These are phyloP conservation scores for Thraustochytrium sp. DNA, from an alignment of 352 stramenopile genomes.

Conservation along the genomic window DNA sequence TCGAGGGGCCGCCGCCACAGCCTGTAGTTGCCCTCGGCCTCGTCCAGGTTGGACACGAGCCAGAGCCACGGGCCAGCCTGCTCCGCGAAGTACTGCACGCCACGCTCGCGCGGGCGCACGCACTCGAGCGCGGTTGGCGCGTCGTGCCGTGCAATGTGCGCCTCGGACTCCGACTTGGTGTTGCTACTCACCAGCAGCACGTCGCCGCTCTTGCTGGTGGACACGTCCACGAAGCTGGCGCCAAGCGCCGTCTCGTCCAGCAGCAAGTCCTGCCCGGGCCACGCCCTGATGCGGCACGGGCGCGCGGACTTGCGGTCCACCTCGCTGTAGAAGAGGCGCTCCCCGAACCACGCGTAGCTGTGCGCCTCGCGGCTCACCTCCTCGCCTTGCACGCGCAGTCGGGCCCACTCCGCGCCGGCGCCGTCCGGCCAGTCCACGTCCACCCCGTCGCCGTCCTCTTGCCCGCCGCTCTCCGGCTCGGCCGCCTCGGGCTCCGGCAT, in stretches of 20 bases:
- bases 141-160: conserved; percentile 57
- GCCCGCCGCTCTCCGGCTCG: too few species aligned
- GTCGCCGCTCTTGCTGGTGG: conserved; percentile 67
- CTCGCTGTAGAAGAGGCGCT: conserved; percentile 12
- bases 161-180: conserved; percentile 74
- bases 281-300: neutral
- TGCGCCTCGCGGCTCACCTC: neutral
- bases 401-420: neutral
- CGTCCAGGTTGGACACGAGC: conserved; percentile 70
- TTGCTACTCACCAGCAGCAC: conserved; percentile 78
- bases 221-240: conserved; percentile 73
- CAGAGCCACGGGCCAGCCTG: conserved; percentile 64
- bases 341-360: conserved; percentile 10
- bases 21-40: conserved; percentile 9
- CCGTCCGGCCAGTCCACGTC: neutral
- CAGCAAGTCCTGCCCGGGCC: neutral
- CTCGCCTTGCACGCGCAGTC: neutral
- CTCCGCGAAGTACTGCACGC: conserved; percentile 74
- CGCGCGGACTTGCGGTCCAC: neutral
- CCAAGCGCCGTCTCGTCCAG: conserved; percentile 49
- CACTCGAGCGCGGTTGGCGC: conserved; percentile 45
- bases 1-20: neutral
- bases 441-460: too few species aligned
- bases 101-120: conserved; percentile 56
- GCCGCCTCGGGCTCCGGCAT: too few species aligned